Evolutionary conservation across 2,329 filamentous ascomycete species (phyloP), one percentile per base, ranked within the genome.

Genomic region (Fusarium buxicola): DNA sequence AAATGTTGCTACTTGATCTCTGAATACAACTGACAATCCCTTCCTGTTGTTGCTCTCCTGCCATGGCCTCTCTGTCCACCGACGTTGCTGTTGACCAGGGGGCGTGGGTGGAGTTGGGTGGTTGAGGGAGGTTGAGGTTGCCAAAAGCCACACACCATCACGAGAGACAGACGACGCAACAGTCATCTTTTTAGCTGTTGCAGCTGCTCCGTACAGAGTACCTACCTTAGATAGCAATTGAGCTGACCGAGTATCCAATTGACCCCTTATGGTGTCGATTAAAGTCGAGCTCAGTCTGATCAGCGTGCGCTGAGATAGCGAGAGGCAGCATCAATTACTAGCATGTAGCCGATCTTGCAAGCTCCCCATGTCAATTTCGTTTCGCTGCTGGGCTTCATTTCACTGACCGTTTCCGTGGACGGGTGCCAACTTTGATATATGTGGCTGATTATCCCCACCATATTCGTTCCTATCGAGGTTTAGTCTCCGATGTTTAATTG

Each of bases 401-500:
- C 40, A 28, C 18, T 6, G 45, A 44, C 15, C 55, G 21, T 40
- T 10, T 21, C 49, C n/a, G n/a, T 57, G 18, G 21, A 30, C 0
- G 21, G 52, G 61, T 63, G 58, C n/a, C 25, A 65, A 55, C 36
- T 16, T 34, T 30, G 15, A 13, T 11, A 6, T 9, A 43, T n/a
- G 21, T 34, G 12, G 18, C 28, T 27, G 21, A 36, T 18, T 30
- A 47, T 47, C 21, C 28, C 21, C 48, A 65, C 61, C 47, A 0
- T 0, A 1, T 3, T 9, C 2, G 7, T 51, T 15, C 62, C 41
- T 25, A 49, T 46, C 15, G 5, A 3, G 15, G 58, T 66, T 50
- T 63, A 65, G 63, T 51, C 62, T 55, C 58, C 53, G 53, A 62
- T 59, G 38, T 18, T 45, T 30, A 43, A 59, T 10, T 24, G 43